Percentiles rank a stretch among this genome's conserved stretches.
Evolutionary conservation across 2,329 filamentous ascomycete genomes (phyloP).

Genomic region (Elsinoe batatas): DNA sequence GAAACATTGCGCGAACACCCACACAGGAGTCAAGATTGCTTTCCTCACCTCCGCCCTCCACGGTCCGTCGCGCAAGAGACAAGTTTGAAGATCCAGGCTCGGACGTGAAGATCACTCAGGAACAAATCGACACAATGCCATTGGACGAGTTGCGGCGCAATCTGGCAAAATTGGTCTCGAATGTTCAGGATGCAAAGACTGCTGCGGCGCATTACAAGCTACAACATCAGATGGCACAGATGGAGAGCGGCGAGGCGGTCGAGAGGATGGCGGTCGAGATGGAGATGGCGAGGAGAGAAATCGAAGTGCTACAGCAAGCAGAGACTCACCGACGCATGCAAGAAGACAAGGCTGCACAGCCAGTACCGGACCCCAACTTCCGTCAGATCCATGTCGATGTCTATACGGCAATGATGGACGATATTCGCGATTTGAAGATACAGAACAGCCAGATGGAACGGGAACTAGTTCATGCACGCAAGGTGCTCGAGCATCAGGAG

Average conservation of each 20-base stretch:
- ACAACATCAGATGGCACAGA: conserved; percentile 72
- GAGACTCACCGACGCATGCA: conserved; percentile 56
- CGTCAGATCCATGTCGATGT: conserved; percentile 33
- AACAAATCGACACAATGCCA: conserved; percentile 44
- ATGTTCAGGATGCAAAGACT: conserved; percentile 61
- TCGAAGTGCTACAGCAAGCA: conserved; percentile 68
- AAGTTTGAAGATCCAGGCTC: background rate
- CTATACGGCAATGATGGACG: conserved; percentile 47
- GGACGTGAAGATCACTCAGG: conserved; percentile 30
- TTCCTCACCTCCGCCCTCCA: conserved; percentile 34
- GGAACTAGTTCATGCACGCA: conserved; percentile 63
- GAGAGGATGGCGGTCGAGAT: conserved; percentile 86
- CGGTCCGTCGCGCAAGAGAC: conserved; percentile 16
- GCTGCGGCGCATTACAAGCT: conserved; percentile 83
- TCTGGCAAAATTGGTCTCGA: conserved; percentile 41
- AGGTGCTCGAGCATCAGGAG: conserved; percentile 66
- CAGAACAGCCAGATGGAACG: conserved; percentile 56
- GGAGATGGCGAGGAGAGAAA: conserved; percentile 79
- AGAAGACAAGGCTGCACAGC: conserved; percentile 32
- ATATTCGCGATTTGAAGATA: conserved; percentile 52
- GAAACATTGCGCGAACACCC: background rate
- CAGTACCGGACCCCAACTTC: conserved; percentile 34
- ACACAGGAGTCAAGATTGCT: background rate
- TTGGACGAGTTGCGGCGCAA: conserved; percentile 45
- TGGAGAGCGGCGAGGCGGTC: conserved; percentile 75